A percentile compares a stretch with the other conserved stretches of the same genome.
phyloP scores from a whole-genome alignment of 257 asterid species.

The Nicotiana sylvestris region DNA sequence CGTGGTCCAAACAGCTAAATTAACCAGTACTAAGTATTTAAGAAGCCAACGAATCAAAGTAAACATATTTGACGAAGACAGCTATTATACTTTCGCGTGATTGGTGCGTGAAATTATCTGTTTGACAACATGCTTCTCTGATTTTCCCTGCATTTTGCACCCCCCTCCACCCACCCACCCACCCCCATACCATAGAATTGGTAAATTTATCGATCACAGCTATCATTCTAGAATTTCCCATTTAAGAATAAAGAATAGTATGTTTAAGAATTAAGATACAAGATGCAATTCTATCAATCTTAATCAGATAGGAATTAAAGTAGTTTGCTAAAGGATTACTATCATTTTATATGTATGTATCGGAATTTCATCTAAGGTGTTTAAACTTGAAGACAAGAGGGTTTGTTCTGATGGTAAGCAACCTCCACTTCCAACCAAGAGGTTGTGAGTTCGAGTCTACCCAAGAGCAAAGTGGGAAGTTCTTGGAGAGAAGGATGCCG shows the following conservation, averaged over 20 bases:
- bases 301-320: neutral
- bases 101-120: neutral
- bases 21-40: neutral
- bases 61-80: neutral
- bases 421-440: too few relatives aligned
- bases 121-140: neutral
- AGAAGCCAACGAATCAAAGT: neutral
- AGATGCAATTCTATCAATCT: neutral
- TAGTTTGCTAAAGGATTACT: neutral
- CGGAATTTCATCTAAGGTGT: too few relatives aligned
- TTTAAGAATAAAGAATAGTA: neutral
- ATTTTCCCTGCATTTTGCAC: neutral
- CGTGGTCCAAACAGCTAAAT: neutral
- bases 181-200: neutral
- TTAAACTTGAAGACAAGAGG: too few relatives aligned
- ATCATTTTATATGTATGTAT: neutral
- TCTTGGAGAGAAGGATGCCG: too few relatives aligned
- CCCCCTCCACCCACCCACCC: too few relatives aligned
- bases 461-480: too few relatives aligned
- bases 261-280: neutral
- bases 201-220: neutral
- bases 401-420: too few relatives aligned
- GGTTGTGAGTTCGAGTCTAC: too few relatives aligned
- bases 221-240: neutral
- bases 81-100: constrained; percentile 9